Percentiles rank a stretch among this genome's conserved stretches.
phyloP scores from a whole-genome alignment of 1,284 basidiomycete genomes.

The Hemileia vastatrix region DNA sequence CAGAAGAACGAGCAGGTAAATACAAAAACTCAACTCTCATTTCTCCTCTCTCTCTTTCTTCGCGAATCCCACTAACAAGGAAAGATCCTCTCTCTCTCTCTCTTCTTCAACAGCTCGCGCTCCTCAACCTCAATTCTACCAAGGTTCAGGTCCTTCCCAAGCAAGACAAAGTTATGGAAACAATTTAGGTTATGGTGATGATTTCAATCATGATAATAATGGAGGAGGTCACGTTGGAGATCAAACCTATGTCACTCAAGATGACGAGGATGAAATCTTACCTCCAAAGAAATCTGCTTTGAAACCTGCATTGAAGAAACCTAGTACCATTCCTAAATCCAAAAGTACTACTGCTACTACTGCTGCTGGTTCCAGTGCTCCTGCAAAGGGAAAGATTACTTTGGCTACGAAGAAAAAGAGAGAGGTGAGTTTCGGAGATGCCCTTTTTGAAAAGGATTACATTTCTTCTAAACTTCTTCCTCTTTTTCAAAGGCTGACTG shows the following conservation, averaged over 20 bases:
- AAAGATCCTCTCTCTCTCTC: background rate
- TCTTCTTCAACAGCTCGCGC: background rate
- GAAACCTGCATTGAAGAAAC: conserved; percentile 22
- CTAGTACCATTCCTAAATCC: background rate
- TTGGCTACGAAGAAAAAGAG: conserved; percentile 74
- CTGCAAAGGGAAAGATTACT: conserved; percentile 56
- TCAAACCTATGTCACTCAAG: conserved; percentile 39
- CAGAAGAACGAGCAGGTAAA: too few species aligned
- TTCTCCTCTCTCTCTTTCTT: too few species aligned
- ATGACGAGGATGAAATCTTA: conserved; percentile 27
- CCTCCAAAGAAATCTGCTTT: conserved; percentile 13
- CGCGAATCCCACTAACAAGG: too few species aligned
- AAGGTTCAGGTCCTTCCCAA: background rate
- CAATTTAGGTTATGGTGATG: background rate
- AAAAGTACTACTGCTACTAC: background rate
- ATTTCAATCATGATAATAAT: background rate
- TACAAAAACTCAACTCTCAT: too few species aligned
- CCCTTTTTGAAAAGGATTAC: background rate
- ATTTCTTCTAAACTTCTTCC: background rate
- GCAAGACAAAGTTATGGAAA: conserved; percentile 15
- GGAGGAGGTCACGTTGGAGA: conserved; percentile 20
- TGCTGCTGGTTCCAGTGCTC: conserved; percentile 6
- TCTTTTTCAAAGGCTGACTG: background rate
- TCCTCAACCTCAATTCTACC: background rate
- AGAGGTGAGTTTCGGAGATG: conserved; percentile 48